Evolutionary conservation across 2,329 filamentous ascomycete species (phyloP).

Genomic region (Chaetomium globosum): DNA sequence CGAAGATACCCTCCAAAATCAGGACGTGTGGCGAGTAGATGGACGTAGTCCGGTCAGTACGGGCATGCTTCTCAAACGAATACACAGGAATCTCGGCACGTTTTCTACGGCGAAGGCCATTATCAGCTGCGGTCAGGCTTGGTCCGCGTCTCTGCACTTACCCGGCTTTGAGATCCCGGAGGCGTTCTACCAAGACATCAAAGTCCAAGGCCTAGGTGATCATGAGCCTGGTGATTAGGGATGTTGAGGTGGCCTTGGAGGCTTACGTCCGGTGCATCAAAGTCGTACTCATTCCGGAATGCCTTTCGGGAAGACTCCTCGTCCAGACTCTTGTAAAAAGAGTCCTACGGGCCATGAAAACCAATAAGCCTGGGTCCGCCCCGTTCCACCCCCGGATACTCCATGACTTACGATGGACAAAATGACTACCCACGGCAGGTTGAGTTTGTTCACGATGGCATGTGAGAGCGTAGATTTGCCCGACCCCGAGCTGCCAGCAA

Average conservation of each 20-base stretch:
- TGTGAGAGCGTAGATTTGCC: slow-evolving; percentile 91
- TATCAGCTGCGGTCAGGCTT: slow-evolving; percentile 26
- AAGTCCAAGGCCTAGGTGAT: slow-evolving; percentile 77
- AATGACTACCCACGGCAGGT: slow-evolving; percentile 97
- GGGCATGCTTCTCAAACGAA: slow-evolving; percentile 89
- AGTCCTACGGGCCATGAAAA: slow-evolving; percentile 64
- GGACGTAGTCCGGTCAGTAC: slow-evolving; percentile 75
- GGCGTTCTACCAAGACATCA: slow-evolving; percentile 76
- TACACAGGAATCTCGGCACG: slow-evolving; percentile 91
- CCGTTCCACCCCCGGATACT: neutral
- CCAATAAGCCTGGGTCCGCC: slow-evolving; percentile 6
- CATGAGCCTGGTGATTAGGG: slow-evolving; percentile 17
- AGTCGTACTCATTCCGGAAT: slow-evolving; percentile 91
- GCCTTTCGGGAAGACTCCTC: slow-evolving; percentile 77
- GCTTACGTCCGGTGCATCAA: slow-evolving; percentile 78
- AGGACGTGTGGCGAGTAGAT: slow-evolving; percentile 97
- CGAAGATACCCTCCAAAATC: slow-evolving; percentile 94
- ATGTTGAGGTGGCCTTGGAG: neutral
- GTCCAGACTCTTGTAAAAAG: slow-evolving; percentile 90
- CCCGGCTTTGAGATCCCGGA: slow-evolving; percentile 89
- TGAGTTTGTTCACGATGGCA: slow-evolving; percentile 85
- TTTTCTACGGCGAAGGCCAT: slow-evolving; percentile 56
- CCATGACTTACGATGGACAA: slow-evolving; percentile 76
- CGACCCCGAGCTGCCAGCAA: slow-evolving; percentile 93
- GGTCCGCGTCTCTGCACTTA: slow-evolving; percentile 49